phyloP scores from a whole-genome alignment of 148 eudicot species.

The Vaccinium darrowii region DNA sequence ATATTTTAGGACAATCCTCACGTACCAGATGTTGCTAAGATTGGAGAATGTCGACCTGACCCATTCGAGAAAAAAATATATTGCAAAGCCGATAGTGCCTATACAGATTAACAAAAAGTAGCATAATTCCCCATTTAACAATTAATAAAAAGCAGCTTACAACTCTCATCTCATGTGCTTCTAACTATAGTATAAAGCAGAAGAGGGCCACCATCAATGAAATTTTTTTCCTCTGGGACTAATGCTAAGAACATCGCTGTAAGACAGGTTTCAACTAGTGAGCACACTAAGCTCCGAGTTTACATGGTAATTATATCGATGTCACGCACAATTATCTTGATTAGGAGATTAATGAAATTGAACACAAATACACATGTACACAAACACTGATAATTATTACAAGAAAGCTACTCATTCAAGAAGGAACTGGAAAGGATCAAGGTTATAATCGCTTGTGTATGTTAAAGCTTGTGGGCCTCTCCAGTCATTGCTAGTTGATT shows the following conservation, averaged over 20 bases:
- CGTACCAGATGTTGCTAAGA: conserved; percentile 4
- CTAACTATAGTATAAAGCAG: background rate
- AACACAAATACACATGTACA: no score
- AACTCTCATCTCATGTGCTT: background rate
- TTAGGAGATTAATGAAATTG: no score
- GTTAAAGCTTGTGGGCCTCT: no score
- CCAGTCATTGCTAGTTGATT: no score
- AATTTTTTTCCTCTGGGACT: background rate
- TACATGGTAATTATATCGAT: background rate
- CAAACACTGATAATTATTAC: no score
- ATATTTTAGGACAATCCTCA: conserved; percentile 11
- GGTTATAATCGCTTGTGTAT: no score
- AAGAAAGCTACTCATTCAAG: no score
- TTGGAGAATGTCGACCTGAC: background rate
- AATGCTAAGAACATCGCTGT: background rate
- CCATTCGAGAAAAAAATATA: background rate
- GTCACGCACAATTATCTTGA: background rate
- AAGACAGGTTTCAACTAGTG: background rate
- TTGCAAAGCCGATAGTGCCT: background rate
- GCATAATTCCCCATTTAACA: background rate
- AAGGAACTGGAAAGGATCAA: no score
- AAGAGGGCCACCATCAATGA: background rate
- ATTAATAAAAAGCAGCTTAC: background rate
- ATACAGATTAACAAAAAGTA: background rate
- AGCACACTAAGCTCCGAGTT: background rate